Percentiles rank a stretch among this genome's conserved stretches.
Conservation (phyloP, 2,329 filamentous ascomycete genomes). For the Hypoxylon sp. region DNA sequence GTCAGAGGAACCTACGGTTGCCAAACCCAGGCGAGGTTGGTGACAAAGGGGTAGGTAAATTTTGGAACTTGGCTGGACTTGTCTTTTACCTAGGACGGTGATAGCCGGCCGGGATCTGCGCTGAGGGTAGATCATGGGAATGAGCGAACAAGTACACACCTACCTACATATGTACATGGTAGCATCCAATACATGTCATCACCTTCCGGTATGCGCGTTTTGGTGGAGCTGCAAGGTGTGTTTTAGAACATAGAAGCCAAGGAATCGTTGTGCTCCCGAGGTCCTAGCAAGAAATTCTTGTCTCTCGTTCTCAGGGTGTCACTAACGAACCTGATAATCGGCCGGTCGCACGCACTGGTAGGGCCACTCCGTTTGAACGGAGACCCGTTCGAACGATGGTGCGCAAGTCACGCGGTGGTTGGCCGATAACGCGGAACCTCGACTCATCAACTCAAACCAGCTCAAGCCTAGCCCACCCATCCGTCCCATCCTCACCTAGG, state of each 20-base stretch:
- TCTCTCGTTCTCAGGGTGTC: too few relatives aligned
- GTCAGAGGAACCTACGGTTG: constrained; percentile 35
- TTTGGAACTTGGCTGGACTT: constrained; percentile 35
- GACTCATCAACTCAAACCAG: too few relatives aligned
- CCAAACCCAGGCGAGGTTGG: neutral
- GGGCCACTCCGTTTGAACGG: constrained; percentile 24
- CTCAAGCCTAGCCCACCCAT: too few relatives aligned
- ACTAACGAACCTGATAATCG: constrained; percentile 35
- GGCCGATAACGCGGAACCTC: constrained; percentile 24
- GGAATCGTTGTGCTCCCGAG: constrained; percentile 17
- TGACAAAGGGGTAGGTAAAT: constrained; percentile 31
- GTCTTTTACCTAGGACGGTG: constrained; percentile 31
- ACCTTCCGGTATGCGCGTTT: too few relatives aligned
- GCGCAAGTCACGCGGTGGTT: constrained; percentile 38
- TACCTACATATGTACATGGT: neutral
- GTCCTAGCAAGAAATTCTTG: too few relatives aligned
- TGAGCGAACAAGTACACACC: neutral
- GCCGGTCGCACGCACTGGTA: constrained; percentile 30
- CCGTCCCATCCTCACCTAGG: neutral
- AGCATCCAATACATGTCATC: too few relatives aligned
- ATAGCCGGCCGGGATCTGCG: constrained; percentile 41
- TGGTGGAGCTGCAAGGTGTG: too few relatives aligned
- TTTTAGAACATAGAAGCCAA: neutral
- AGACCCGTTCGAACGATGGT: constrained; percentile 30
- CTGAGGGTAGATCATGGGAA: constrained; percentile 31